Evolutionary conservation across 2,329 filamentous ascomycete genomes (phyloP).

Genomic region (Monilinia polystroma): DNA sequence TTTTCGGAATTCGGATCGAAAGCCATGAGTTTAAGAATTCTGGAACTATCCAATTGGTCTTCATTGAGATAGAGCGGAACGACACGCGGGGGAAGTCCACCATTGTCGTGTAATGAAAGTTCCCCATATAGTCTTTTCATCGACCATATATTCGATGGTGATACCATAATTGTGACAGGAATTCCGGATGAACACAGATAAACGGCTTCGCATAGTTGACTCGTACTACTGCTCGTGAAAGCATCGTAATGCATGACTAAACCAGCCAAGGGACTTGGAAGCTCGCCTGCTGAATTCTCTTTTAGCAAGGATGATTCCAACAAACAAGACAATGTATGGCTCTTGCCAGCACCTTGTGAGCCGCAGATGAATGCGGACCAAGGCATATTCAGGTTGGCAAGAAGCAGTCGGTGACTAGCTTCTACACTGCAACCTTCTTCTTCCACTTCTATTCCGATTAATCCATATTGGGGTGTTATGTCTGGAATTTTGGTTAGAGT

Average conservation of each 20-base stretch:
- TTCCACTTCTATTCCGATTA: background rate
- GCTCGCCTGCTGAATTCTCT: conserved; percentile 17
- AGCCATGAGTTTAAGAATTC: conserved; percentile 9
- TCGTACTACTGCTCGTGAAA: background rate
- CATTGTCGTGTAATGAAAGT: conserved; percentile 2
- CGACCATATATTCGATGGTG: conserved; percentile 5
- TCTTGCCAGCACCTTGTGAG: conserved; percentile 61
- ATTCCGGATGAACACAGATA: conserved; percentile 11
- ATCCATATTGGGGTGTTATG: background rate
- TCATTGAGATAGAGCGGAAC: conserved; percentile 8
- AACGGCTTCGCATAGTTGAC: conserved; percentile 7
- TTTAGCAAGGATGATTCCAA: conserved; percentile 43
- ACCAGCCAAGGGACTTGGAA: conserved; percentile 50
- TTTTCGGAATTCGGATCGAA: background rate
- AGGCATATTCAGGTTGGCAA: conserved; percentile 40
- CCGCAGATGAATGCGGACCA: conserved; percentile 57
- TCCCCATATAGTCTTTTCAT: conserved; percentile 7
- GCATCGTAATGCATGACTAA: conserved; percentile 53
- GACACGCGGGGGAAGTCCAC: background rate
- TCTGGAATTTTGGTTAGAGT: conserved; percentile 1
- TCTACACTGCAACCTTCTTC: conserved; percentile 2
- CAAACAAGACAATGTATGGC: conserved; percentile 48
- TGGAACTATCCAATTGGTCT: conserved; percentile 10
- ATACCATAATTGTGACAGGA: conserved; percentile 5
- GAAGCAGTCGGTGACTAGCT: conserved; percentile 1